phyloP scores from a whole-genome alignment of 768 basidiomycete genomes.

The Suillus placidus region DNA sequence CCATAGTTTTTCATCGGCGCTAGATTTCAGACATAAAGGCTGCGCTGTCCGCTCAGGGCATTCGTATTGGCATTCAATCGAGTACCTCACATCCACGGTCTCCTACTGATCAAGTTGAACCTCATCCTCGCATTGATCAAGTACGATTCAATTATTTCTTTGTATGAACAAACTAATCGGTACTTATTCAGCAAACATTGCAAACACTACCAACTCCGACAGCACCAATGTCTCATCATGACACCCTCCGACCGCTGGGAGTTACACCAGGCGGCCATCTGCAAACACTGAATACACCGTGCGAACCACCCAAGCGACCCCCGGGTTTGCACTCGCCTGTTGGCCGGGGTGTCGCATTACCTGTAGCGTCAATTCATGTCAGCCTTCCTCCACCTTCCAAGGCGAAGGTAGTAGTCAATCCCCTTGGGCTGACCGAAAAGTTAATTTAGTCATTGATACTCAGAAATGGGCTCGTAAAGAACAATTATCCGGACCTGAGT shows the following conservation, averaged over 20 bases:
- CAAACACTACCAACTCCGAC: background rate
- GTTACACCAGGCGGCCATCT: no score
- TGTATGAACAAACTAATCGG: background rate
- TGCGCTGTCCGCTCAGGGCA: background rate
- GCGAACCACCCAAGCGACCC: background rate
- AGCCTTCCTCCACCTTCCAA: conserved; percentile 3
- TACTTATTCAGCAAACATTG: background rate
- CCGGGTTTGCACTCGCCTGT: conserved; percentile 1
- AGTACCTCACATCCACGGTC: background rate
- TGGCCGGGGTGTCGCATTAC: background rate
- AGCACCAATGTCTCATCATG: background rate
- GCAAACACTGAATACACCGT: no score
- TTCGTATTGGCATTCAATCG: background rate
- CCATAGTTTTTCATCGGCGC: background rate
- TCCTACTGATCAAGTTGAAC: background rate
- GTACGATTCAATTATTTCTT: background rate
- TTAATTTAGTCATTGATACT: no score
- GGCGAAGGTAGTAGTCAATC: background rate
- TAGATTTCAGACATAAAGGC: conserved; percentile 1
- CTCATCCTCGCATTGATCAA: background rate
- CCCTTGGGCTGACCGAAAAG: background rate
- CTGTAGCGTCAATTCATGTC: background rate
- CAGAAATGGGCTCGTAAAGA: background rate
- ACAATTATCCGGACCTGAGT: background rate
- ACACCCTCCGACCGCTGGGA: background rate